These are phyloP conservation scores for Penicillium sp. DNA, from an alignment of 2,329 filamentous ascomycete species.

Conservation along the genomic window DNA sequence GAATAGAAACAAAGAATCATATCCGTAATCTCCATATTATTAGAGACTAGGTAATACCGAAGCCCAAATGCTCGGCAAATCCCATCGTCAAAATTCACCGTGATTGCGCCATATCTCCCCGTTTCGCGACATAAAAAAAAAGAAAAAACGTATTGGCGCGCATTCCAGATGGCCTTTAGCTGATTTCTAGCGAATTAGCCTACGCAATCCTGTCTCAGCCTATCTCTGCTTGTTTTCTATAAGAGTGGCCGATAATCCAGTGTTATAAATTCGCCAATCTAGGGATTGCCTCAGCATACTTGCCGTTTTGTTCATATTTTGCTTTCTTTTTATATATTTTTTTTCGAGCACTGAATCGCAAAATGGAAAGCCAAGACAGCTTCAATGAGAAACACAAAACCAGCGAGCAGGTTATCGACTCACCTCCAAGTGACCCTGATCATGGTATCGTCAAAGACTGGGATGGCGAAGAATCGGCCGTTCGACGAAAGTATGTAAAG, in stretches of 20 bases:
- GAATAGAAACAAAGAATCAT: not conserved
- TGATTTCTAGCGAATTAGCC: not conserved
- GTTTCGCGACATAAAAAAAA: constrained; percentile 19
- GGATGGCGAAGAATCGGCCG: constrained; percentile 27
- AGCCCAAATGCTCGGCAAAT: not conserved
- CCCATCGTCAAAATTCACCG: constrained; percentile 13
- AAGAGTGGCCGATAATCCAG: not conserved
- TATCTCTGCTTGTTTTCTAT: not conserved
- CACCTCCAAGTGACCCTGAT: constrained; percentile 15
- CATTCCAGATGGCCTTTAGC: not conserved
- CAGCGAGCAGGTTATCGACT: constrained; percentile 11
- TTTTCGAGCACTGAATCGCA: not conserved
- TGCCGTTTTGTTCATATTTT: not conserved
- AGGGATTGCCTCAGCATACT: not conserved
- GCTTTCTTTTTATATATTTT: too few species aligned
- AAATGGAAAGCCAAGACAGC: not conserved
- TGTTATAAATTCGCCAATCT: not conserved
- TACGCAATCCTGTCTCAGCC: constrained; percentile 8
- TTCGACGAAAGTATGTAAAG: constrained; percentile 24
- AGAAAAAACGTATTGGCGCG: not conserved
- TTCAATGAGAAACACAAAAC: constrained; percentile 13
- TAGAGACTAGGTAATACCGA: not conserved
- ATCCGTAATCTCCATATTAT: not conserved
- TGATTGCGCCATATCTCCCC: constrained; percentile 29
- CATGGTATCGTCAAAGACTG: constrained; percentile 29